These are phyloP conservation scores for Solanum lycopersicoides DNA, from an alignment of 257 asterid species.

Conservation along the genomic window DNA sequence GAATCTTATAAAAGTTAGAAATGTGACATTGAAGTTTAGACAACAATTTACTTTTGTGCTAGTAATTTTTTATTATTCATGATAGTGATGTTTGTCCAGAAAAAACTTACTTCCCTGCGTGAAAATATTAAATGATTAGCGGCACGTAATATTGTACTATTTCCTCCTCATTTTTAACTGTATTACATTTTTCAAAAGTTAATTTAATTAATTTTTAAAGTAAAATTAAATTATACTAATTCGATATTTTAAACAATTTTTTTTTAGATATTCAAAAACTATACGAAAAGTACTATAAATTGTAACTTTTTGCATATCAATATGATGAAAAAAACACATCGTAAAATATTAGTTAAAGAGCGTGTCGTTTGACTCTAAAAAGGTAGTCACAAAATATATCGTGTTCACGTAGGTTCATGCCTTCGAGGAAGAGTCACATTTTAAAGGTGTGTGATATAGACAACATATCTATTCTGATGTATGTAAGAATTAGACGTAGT, in stretches of 20 bases:
- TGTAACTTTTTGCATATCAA: no score
- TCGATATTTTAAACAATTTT: no score
- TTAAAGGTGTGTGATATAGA: background rate
- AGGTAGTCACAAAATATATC: background rate
- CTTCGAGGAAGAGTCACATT: background rate
- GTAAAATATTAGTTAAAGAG: no score
- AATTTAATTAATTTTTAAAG: no score
- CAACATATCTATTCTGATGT: background rate
- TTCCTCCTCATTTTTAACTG: fast-evolving
- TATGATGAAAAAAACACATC: no score
- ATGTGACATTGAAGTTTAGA: slow-evolving; percentile 8
- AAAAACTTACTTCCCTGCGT: background rate
- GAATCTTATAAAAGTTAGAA: slow-evolving; percentile 6
- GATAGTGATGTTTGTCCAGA: slow-evolving; percentile 12
- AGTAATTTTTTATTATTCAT: slow-evolving; percentile 4
- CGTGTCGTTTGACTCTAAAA: no score
- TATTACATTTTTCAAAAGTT: no score
- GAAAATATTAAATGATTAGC: background rate
- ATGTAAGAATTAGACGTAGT: background rate
- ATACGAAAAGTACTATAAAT: no score
- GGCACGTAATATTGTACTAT: background rate
- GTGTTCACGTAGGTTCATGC: background rate
- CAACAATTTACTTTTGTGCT: slow-evolving; percentile 9
- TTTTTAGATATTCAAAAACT: no score
- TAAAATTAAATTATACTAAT: no score